Base-by-base conservation (phyloP, 1,139 yeast species). In the Taphrina flavorubra region DNA sequence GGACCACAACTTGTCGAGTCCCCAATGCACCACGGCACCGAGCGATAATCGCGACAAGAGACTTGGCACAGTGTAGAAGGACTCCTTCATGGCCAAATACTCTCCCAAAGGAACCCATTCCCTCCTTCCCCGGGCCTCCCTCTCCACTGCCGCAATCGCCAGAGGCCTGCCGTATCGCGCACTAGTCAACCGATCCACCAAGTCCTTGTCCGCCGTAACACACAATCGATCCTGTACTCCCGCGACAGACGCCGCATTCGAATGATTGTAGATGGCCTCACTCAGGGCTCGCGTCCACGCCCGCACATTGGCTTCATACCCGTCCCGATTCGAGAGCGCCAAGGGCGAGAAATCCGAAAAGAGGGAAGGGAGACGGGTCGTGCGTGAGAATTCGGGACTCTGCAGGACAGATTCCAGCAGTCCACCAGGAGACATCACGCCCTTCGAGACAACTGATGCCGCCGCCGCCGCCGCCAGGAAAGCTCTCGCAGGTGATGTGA, bases 301-400 rank as follows among this genome's bases (percentile, higher is more conserved):
- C 1, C 77, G 76, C n/a, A 88, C 72, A 74, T 89, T 89, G 34
- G 94, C 94, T 49, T 81, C 84, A 72, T 80, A 88, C 0, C 95
- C 95, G 71, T 87, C 92, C 0, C 84, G 84, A 74, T 89, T 89
- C 31, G 83, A 74, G 10, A 81, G 83, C 73, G 81, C 80, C 47
- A 86, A 80, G 11, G 81, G 79, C 7, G 79, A 76, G 74, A 87
- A 88, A 75, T 88, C 85, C 13, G 89, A 84, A 74, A 86, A 89
- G 51, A 89, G 80, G 2, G 92, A 87, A n/a, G 82, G 81, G 62
- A 87, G 78, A 58, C 94, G 79, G 7, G 61, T 44, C 20, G n/a
- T 47, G 13, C 51, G 49, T 6, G 51, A 44, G 47, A 63, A 63
- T 18, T 56, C 51, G 14, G 60, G 55, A 20, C 55, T 61, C 14